A percentile compares a stretch with the other conserved stretches of the same genome.
Evolutionary conservation across 2,329 filamentous ascomycete species (phyloP).

Genomic region (Fusarium nematophilum): DNA sequence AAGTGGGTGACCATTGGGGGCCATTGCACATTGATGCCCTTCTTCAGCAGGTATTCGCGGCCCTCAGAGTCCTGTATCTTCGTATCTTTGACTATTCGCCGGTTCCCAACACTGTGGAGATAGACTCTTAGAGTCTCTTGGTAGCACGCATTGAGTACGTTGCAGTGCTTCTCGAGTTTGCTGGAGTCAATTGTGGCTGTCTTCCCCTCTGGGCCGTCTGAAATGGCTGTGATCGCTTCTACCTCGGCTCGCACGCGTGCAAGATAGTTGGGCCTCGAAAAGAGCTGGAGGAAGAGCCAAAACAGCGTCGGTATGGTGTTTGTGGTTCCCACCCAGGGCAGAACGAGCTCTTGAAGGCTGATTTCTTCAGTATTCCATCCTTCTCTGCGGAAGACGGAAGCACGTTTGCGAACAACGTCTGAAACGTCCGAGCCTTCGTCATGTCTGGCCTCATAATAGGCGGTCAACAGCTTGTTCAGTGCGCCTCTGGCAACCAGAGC

Average conservation of each 20-base stretch:
- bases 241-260: constrained; percentile 47
- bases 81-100: constrained; percentile 55
- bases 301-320: constrained; percentile 53
- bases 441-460: constrained; percentile 45
- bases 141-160: constrained; percentile 55
- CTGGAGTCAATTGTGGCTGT: constrained; percentile 47
- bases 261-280: constrained; percentile 41
- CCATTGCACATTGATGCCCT: constrained; percentile 42
- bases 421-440: constrained; percentile 44
- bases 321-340: constrained; percentile 46
- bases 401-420: constrained; percentile 43
- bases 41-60: constrained; percentile 40
- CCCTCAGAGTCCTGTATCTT: constrained; percentile 39
- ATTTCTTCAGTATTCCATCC: constrained; percentile 45
- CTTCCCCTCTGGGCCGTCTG: neutral
- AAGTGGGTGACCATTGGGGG: constrained; percentile 35
- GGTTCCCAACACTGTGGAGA: constrained; percentile 51
- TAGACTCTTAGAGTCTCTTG: constrained; percentile 57
- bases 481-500: constrained; percentile 40
- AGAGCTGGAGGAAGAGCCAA: constrained; percentile 50
- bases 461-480: constrained; percentile 39
- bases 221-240: constrained; percentile 17
- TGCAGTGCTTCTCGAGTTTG: constrained; percentile 51
- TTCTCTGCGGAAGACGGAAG: constrained; percentile 40
- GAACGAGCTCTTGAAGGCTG: constrained; percentile 45